A percentile compares a stretch with the other conserved stretches of the same genome.
phyloP scores from a whole-genome alignment of 139 green algal species.

The Tetradesmus obliquus region DNA sequence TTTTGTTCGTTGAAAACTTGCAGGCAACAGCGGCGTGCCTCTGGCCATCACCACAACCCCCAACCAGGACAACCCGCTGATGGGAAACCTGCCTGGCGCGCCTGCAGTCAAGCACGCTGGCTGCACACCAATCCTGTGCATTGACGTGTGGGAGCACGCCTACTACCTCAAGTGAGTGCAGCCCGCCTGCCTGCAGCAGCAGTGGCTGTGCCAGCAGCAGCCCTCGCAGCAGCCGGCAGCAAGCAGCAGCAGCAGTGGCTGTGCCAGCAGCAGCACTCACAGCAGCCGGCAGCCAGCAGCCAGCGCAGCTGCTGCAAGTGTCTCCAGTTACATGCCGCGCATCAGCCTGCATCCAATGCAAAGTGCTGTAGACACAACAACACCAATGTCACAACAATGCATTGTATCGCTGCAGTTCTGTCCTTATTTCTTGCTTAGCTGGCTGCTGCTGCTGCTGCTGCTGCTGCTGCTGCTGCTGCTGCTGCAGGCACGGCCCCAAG shows the following conservation, averaged over 20 bases:
- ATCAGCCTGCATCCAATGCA: not conserved
- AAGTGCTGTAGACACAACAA: too few species aligned
- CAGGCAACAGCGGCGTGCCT: not conserved
- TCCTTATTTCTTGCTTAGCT: constrained; percentile 50
- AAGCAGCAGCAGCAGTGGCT: not conserved
- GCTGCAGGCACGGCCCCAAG: constrained; percentile 79
- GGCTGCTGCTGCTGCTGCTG: not conserved
- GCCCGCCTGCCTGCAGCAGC: not conserved
- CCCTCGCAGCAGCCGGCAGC: too few species aligned
- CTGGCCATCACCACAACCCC: constrained; percentile 82
- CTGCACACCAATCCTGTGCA: constrained; percentile 80
- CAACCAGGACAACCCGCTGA: constrained; percentile 90
- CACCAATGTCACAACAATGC: constrained; percentile 27
- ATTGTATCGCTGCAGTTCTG: too few species aligned
- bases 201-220: not conserved
- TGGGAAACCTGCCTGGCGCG: constrained; percentile 57
- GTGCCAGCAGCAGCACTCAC: not conserved
- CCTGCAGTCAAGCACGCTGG: constrained; percentile 36
- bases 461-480: constrained; percentile 21
- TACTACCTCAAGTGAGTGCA: constrained; percentile 42
- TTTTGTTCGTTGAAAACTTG: constrained; percentile 26
- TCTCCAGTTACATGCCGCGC: too few species aligned
- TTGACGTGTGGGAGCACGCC: constrained; percentile 69
- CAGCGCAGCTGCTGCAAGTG: too few species aligned
- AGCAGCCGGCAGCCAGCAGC: not conserved